Conservation (phyloP, 768 basidiomycete species). For the Asterophora lycoperdoides region DNA sequence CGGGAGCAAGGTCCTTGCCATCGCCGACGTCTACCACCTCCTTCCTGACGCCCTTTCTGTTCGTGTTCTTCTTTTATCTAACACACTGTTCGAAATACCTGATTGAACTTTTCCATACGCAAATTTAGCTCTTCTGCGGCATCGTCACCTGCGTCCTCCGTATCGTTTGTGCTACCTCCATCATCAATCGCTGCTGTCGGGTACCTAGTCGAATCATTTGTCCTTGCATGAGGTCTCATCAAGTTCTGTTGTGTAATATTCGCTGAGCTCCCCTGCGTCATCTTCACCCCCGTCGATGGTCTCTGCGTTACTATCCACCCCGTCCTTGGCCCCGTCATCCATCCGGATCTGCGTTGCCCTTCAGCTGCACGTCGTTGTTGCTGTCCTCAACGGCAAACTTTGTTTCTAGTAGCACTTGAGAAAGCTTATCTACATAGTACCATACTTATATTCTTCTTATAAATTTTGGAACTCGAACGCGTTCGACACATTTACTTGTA, state of each 20-base stretch:
- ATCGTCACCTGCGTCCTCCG: constrained; percentile 8
- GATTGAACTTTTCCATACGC: background rate
- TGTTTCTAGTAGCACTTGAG: no score
- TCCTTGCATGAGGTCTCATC: background rate
- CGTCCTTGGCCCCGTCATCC: constrained; percentile 13
- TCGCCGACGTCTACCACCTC: constrained; percentile 12
- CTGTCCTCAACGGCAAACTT: constrained; percentile 1
- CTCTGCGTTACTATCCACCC: constrained; percentile 15
- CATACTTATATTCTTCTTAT: no score
- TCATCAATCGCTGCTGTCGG: constrained; percentile 7
- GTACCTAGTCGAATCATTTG: constrained; percentile 3
- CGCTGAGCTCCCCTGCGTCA: constrained; percentile 6
- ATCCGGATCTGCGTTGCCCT: constrained; percentile 14
- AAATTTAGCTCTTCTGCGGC: constrained; percentile 2
- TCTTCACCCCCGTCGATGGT: constrained; percentile 16
- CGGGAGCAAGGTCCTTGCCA: constrained; percentile 10
- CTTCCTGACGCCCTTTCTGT: constrained; percentile 12
- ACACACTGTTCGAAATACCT: background rate
- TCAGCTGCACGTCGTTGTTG: constrained; percentile 14
- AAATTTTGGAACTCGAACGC: no score
- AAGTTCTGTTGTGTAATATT: constrained; percentile 1
- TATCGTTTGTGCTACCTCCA: constrained; percentile 4
- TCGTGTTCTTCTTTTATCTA: background rate
- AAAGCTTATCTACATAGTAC: no score
- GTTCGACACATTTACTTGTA: no score